Evolutionary conservation across 805 yeast species (phyloP), one percentile per base, ranked within the genome.

Genomic region (Wickerhamiella australiensis): DNA sequence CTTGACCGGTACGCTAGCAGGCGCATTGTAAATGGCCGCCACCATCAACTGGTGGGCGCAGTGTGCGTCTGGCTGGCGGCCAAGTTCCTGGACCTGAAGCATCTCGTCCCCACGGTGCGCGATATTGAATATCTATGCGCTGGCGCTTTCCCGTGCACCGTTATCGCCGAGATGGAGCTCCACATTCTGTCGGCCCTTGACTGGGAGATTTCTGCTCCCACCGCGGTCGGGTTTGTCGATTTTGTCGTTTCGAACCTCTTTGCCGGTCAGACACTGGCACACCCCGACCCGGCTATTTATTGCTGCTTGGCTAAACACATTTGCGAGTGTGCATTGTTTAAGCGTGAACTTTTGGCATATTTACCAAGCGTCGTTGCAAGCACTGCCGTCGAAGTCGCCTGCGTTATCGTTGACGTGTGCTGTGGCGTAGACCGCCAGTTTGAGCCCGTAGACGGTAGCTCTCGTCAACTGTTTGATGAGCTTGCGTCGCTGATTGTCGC

Each of bases 61-160:
- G 85, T 95, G 3, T 85, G 95, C 53, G 68, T 90, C 31, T 90
- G 97, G 96, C 75, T 90, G 27, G 85, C 95, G 2, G 80, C 95
- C 22, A 90, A 90, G 64, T 73, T 80, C n/a, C 76, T 76, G 59
- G 85, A 85, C 52, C 79, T 80, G 61, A 75, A 92, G 61, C 77
- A 78, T 52, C 71, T 85, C 57, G 76, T 83, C 45, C 94, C 94
- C 42, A 75, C 85, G 55, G 71, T 84, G 47, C 69, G 74, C 27
- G 94, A 85, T 60, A 71, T 85, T 50, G 78, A 82, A 51, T 77
- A 74, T 57, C 69, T 84, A 56, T 84, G 94, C 67, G 84, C 85
- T 43, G 73, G 73, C 50, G 73, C 73, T 9, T 80, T 80, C 59
- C 77, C 76, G 53, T 78, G 73, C 55, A 71, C 73, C 15, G 71